Conservation (phyloP, 257 asterid genomes). For the Agastache rugosa region DNA sequence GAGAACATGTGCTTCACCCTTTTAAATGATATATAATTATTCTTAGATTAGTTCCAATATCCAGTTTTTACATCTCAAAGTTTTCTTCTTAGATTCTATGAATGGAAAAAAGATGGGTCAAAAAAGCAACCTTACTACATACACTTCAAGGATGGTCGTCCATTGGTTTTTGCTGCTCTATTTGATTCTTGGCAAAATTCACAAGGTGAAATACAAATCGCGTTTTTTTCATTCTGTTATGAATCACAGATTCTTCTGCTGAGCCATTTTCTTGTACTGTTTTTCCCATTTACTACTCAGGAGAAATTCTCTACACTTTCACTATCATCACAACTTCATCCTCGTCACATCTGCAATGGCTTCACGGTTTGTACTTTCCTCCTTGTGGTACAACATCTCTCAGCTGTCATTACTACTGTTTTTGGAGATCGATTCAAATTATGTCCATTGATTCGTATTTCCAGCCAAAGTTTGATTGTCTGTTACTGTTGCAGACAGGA, state of each 20-base stretch:
- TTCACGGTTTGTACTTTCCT: conserved; percentile 69
- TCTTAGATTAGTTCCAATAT: neutral
- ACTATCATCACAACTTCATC: conserved; percentile 86
- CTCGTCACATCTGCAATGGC: conserved; percentile 83
- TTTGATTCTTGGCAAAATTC: conserved; percentile 86
- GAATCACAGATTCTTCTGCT: conserved; percentile 9
- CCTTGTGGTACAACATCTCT: neutral
- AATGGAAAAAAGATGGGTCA: conserved; percentile 94
- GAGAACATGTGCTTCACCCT: conserved; percentile 11
- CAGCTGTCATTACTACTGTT: neutral
- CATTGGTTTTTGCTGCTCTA: conserved; percentile 89
- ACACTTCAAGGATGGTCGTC: conserved; percentile 80
- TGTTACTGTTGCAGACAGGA: conserved; percentile 66
- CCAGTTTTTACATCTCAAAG: conserved; percentile 23
- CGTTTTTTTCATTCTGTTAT: neutral
- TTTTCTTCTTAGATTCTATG: conserved; percentile 71
- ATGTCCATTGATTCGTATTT: conserved; percentile 6
- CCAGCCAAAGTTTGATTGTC: conserved; percentile 18
- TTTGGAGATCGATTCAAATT: conserved; percentile 21
- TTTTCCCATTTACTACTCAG: conserved; percentile 54
- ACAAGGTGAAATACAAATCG: conserved; percentile 58
- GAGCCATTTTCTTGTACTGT: conserved; percentile 11
- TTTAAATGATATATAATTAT: neutral
- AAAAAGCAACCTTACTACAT: conserved; percentile 89
- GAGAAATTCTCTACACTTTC: conserved; percentile 78